These are phyloP conservation scores for Eucalyptus cloeziana DNA, from an alignment of 345 rosid species.

Conservation along the genomic window DNA sequence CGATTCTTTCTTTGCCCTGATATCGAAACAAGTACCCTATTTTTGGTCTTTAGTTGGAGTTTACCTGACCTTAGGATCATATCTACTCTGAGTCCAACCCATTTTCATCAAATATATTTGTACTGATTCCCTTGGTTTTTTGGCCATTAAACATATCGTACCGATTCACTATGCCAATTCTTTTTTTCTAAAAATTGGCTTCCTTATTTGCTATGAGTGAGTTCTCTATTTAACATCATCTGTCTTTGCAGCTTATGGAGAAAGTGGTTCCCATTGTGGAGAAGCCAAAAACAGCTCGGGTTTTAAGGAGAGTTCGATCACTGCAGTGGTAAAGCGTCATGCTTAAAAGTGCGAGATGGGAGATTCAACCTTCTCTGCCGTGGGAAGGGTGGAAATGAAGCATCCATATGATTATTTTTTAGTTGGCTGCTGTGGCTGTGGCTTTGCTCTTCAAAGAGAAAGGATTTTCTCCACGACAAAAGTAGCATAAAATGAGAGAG, in stretches of 20 bases:
- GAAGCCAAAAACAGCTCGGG: slow-evolving; percentile 33
- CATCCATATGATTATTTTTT: background rate
- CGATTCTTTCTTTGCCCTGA: background rate
- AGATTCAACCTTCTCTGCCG: background rate
- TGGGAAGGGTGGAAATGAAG: background rate
- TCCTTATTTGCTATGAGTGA: background rate
- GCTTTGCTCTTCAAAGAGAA: background rate
- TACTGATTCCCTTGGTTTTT: background rate
- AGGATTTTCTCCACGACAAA: background rate
- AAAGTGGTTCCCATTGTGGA: slow-evolving; percentile 56
- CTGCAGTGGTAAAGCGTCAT: slow-evolving; percentile 41
- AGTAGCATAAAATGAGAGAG: background rate
- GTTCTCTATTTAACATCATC: background rate
- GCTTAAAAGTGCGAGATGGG: background rate
- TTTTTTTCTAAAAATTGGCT: background rate
- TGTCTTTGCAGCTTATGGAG: slow-evolving; percentile 58
- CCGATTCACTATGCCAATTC: background rate
- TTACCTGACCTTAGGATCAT: background rate
- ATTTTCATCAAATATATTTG: background rate
- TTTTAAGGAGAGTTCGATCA: slow-evolving; percentile 50
- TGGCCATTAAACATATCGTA: background rate
- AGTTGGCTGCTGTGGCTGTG: background rate
- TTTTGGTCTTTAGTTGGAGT: background rate
- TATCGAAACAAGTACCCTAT: background rate
- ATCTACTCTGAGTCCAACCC: background rate